These are phyloP conservation scores for Xylaria digitata DNA, from an alignment of 2,329 filamentous ascomycete species.

Conservation along the genomic window DNA sequence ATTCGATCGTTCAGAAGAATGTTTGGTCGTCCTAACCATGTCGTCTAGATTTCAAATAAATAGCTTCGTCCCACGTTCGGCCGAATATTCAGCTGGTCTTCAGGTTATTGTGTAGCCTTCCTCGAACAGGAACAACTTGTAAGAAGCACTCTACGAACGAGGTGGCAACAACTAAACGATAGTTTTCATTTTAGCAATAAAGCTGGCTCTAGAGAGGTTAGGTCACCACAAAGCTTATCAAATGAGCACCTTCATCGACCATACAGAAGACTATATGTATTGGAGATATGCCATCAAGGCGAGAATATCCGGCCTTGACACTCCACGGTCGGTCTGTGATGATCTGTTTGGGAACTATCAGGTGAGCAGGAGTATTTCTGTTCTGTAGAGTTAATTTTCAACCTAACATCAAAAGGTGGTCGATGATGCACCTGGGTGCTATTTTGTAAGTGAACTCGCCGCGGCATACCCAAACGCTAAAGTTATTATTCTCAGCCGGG, in stretches of 20 bases:
- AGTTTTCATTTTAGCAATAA: constrained; percentile 29
- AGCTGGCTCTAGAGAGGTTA: constrained; percentile 35
- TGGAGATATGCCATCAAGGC: constrained; percentile 33
- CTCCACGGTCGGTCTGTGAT: constrained; percentile 32
- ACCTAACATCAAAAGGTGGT: constrained; percentile 27
- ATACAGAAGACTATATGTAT: constrained; percentile 26
- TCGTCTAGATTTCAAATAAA: neutral
- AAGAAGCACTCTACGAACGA: neutral
- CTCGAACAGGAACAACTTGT: constrained; percentile 39
- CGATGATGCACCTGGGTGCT: constrained; percentile 34
- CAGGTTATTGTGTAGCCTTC: constrained; percentile 37
- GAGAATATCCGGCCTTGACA: constrained; percentile 22
- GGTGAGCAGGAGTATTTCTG: constrained; percentile 2
- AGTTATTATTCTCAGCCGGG: constrained; percentile 39
- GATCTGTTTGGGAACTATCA: constrained; percentile 30
- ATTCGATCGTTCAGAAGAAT: neutral
- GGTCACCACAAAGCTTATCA: constrained; percentile 35
- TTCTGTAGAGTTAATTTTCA: neutral
- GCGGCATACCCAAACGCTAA: constrained; percentile 38
- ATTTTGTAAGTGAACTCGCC: constrained; percentile 39
- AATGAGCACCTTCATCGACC: constrained; percentile 36
- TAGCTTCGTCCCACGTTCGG: neutral
- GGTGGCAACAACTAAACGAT: neutral
- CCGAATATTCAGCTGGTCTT: constrained; percentile 14
- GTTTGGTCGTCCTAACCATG: constrained; percentile 8